These are phyloP conservation scores for Filobasidium wieringae DNA, from an alignment of 768 basidiomycete species.

Conservation along the genomic window DNA sequence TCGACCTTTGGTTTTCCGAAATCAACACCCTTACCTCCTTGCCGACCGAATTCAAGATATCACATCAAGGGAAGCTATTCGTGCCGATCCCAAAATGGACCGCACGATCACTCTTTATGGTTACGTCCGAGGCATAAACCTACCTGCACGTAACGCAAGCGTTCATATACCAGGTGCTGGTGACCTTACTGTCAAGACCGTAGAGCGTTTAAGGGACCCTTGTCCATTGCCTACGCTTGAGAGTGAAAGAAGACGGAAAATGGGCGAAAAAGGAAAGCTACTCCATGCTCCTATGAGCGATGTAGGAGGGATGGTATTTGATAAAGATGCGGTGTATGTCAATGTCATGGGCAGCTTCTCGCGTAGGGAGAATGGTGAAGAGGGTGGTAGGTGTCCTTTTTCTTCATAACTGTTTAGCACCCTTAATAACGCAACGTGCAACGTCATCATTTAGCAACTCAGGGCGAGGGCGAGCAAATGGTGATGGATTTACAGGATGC, in stretches of 20 bases:
- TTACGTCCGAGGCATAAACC: conserved; percentile 64
- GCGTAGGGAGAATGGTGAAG: conserved; percentile 47
- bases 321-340: conserved; percentile 96
- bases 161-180: conserved; percentile 93
- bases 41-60: conserved; percentile 91
- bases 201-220: conserved; percentile 75
- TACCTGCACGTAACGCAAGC: conserved; percentile 45
- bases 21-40: conserved; percentile 85
- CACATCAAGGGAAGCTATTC: conserved; percentile 71
- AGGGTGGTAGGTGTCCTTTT: conserved; percentile 44
- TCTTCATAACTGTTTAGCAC: not conserved
- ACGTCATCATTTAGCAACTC: conserved; percentile 46
- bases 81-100: conserved; percentile 76
- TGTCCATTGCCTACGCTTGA: conserved; percentile 87
- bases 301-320: conserved; percentile 88
- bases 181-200: conserved; percentile 63
- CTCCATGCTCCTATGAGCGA: conserved; percentile 99
- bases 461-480: conserved; percentile 95
- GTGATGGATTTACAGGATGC: conserved; percentile 92
- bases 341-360: conserved; percentile 94
- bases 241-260: conserved; percentile 72
- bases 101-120: conserved; percentile 89
- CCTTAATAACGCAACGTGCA: not conserved
- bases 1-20: conserved; percentile 89
- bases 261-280: conserved; percentile 89